Evolutionary conservation across 1,284 basidiomycete species (phyloP).

Genomic region (Ustilago xerochloae): DNA sequence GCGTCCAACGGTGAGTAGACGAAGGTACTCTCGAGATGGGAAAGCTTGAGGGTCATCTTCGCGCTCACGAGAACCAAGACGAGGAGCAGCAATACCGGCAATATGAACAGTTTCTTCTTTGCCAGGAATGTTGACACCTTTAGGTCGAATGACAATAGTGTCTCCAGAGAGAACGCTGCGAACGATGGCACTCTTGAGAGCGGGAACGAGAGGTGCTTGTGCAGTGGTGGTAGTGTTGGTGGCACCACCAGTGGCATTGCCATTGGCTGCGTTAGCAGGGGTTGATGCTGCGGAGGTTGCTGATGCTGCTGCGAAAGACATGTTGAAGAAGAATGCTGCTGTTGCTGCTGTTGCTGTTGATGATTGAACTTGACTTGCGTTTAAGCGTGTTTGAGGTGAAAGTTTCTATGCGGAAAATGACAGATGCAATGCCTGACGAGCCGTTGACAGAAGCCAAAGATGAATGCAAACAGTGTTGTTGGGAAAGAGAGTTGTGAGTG

Average conservation of each 20-base stretch:
- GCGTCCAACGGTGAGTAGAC: conserved; percentile 85
- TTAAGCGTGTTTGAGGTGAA: neutral
- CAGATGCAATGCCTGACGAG: neutral
- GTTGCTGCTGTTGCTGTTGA: neutral
- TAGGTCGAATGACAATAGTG: conserved; percentile 61
- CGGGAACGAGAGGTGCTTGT: conserved; percentile 27
- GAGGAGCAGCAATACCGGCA: conserved; percentile 62
- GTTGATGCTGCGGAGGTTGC: conserved; percentile 47
- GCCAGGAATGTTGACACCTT: conserved; percentile 54
- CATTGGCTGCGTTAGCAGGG: conserved; percentile 19
- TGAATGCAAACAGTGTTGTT: neutral
- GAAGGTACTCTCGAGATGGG: conserved; percentile 90
- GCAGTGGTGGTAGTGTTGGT: neutral
- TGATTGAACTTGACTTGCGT: neutral
- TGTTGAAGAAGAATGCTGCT: conserved; percentile 9
- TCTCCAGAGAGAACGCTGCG: conserved; percentile 60
- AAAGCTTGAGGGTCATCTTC: conserved; percentile 81
- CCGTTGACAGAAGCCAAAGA: neutral
- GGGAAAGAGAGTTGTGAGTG: neutral
- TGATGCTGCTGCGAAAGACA: conserved; percentile 51
- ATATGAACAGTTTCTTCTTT: conserved; percentile 61
- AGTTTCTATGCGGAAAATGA: no score
- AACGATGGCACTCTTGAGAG: conserved; percentile 62
- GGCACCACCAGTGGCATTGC: neutral
- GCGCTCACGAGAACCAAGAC: conserved; percentile 59